A percentile compares a stretch with the other conserved stretches of the same genome.
These are phyloP conservation scores for Geotrichum reessii DNA, from an alignment of 1,139 yeast genomes.

Conservation along the genomic window DNA sequence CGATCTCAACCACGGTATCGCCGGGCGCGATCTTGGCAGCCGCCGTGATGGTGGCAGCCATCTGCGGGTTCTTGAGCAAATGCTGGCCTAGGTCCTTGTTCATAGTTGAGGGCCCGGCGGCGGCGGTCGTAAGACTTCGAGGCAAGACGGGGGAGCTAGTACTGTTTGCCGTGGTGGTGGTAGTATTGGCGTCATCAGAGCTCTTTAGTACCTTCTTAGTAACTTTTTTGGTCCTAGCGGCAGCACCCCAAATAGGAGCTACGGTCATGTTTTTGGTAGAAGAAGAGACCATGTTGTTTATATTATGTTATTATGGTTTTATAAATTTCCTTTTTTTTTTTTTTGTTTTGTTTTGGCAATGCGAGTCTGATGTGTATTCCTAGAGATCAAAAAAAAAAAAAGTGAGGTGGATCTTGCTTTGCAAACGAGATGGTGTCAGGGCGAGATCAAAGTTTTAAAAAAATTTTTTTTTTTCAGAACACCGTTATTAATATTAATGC, in stretches of 20 bases:
- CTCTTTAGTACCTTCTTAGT: not conserved
- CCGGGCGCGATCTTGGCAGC: slow-evolving; percentile 89
- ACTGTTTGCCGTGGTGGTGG: not conserved
- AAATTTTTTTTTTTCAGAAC: too few species aligned
- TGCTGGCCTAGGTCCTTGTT: slow-evolving; percentile 96
- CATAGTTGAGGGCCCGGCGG: slow-evolving; percentile 38
- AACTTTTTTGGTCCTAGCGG: not conserved
- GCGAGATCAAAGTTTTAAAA: too few species aligned
- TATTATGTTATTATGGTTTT: not conserved
- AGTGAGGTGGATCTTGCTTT: too few species aligned
- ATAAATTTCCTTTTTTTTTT: not conserved
- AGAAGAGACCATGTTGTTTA: not conserved
- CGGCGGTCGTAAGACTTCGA: slow-evolving; percentile 40
- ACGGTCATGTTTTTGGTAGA: slow-evolving; percentile 1
- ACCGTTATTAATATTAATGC: too few species aligned
- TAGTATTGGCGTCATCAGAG: not conserved
- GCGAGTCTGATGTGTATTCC: too few species aligned
- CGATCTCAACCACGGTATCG: slow-evolving; percentile 89
- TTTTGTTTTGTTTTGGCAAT: not conserved
- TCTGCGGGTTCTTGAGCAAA: slow-evolving; percentile 87
- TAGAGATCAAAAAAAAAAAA: too few species aligned
- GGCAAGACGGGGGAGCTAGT: not conserved
- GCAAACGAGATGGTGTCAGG: too few species aligned
- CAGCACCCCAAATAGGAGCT: slow-evolving; percentile 13
- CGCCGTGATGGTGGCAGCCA: slow-evolving; percentile 98